Evolutionary conservation across 2,329 filamentous ascomycete species (phyloP).

Genomic region (Fusarium sp.): DNA sequence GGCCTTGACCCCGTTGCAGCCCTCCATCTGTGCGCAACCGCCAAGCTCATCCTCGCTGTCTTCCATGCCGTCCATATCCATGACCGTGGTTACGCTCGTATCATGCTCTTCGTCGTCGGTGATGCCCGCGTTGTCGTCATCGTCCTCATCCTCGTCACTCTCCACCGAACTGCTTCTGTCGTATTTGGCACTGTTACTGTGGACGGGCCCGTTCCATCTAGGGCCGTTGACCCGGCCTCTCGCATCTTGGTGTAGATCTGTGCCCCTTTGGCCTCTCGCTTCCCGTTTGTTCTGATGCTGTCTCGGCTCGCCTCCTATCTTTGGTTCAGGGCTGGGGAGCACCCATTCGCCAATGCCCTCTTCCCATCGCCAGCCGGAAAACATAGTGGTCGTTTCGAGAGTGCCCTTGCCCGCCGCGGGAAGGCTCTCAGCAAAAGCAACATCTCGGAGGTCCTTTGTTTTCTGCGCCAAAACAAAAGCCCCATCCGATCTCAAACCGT

Average conservation of each 20-base stretch:
- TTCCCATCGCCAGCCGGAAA: slow-evolving; percentile 52
- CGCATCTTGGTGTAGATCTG: slow-evolving; percentile 23
- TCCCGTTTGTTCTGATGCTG: slow-evolving; percentile 5
- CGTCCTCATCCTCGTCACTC: slow-evolving; percentile 20
- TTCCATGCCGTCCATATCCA: slow-evolving; percentile 11
- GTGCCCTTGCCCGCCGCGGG: slow-evolving; percentile 18
- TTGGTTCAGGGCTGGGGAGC: slow-evolving; percentile 29
- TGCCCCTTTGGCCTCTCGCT: slow-evolving; percentile 11
- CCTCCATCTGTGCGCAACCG: slow-evolving; percentile 12
- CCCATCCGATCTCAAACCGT: slow-evolving; percentile 54
- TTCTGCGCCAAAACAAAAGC: slow-evolving; percentile 61
- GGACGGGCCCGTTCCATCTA: slow-evolving; percentile 14
- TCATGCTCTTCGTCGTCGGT: slow-evolving; percentile 16
- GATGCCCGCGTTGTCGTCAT: slow-evolving; percentile 16
- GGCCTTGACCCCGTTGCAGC: neutral
- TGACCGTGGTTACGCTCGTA: slow-evolving; percentile 29
- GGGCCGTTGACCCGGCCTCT: slow-evolving; percentile 17
- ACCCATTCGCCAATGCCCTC: slow-evolving; percentile 54
- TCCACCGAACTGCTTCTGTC: slow-evolving; percentile 12
- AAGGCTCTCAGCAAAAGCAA: slow-evolving; percentile 61
- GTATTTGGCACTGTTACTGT: slow-evolving; percentile 4
- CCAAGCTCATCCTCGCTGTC: slow-evolving; percentile 40
- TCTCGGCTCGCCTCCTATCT: slow-evolving; percentile 22
- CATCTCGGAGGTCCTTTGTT: slow-evolving; percentile 61
- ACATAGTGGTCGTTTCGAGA: slow-evolving; percentile 37